A percentile compares a stretch with the other conserved stretches of the same genome.
Evolutionary conservation across 2,329 filamentous ascomycete genomes (phyloP).

Genomic region (Apiospora aurea): DNA sequence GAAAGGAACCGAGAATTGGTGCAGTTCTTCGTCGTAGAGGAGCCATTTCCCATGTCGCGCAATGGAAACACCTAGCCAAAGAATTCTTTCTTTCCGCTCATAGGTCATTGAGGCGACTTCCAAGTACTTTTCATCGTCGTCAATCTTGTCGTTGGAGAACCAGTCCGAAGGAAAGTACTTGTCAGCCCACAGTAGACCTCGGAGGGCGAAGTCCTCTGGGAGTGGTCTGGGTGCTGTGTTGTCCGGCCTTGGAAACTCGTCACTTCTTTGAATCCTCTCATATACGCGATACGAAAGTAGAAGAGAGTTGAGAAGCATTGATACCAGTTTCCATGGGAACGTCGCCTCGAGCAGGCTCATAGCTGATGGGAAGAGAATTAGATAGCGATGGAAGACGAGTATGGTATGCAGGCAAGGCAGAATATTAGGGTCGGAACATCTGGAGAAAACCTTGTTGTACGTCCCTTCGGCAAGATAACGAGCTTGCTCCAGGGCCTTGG

Average conservation of each 20-base stretch:
- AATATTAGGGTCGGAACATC: slow-evolving; percentile 64
- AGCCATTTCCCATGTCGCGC: slow-evolving; percentile 53
- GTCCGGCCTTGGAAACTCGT: slow-evolving; percentile 55
- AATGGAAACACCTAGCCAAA: slow-evolving; percentile 62
- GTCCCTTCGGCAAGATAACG: slow-evolving; percentile 35
- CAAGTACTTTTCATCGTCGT: slow-evolving; percentile 72
- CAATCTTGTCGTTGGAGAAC: slow-evolving; percentile 64
- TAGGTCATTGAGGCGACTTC: slow-evolving; percentile 66
- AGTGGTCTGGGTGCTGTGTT: slow-evolving; percentile 60
- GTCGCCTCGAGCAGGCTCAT: slow-evolving; percentile 51
- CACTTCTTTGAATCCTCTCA: slow-evolving; percentile 48
- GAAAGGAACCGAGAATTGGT: slow-evolving; percentile 48
- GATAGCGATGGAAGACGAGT: slow-evolving; percentile 36
- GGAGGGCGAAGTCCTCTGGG: slow-evolving; percentile 61
- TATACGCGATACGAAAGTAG: slow-evolving; percentile 41
- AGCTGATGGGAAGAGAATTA: slow-evolving; percentile 50
- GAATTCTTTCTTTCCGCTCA: slow-evolving; percentile 37
- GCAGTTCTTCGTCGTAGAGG: slow-evolving; percentile 47
- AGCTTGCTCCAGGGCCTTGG: background rate
- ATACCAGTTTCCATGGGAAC: slow-evolving; percentile 62
- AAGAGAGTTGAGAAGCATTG: slow-evolving; percentile 47
- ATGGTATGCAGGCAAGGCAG: slow-evolving; percentile 67
- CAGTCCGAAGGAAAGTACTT: slow-evolving; percentile 64
- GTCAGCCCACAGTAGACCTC: too few species aligned
- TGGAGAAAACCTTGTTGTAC: slow-evolving; percentile 51